Evolutionary conservation across 352 stramenopile species (phyloP), one percentile per base, ranked within the genome.

Genomic region (Pythium catenulatum): DNA sequence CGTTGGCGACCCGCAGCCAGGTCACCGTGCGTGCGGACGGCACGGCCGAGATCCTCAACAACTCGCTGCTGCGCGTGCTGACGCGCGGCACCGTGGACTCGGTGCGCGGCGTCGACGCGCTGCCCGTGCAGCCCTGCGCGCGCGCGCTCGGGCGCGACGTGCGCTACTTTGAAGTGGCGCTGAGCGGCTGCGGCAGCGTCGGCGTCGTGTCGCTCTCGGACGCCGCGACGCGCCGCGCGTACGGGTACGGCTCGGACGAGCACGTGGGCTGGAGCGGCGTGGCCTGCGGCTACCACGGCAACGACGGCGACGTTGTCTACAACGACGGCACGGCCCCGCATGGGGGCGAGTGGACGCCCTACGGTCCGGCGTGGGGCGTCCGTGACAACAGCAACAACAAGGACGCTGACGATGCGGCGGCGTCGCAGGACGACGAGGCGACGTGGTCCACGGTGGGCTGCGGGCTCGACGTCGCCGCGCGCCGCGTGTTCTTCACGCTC

Each of bases 251-350:
- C 39, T 97, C 94, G 43, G 93, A 94, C 74, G 94, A 96, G 52
- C 94, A 97, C 87, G 88, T 98, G 32, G 95, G 95, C 83, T 97
- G 94, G 94, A 96, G 95, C 85, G 91, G 92, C 72, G 79, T 97
- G 39, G 96, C 94, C 17, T 97, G 96, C 79, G 95, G 93, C 65
- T 98, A 97, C 92, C 95, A 98, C 81, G 93, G 93, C 80, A 97
- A 97, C 79, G 94, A 97, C 83, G 95, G 95, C 59, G 94, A 97
- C 86, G 97, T 98, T 82, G 94, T 97, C 32, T 96, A 92, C 65
- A 97, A 98, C 79, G 91, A 96, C 82, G 95, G 95, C 32, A 80
- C 91, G 11, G 93, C 91, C 48, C 75, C 86, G 50, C 97, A 96
- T 85, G 94, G 94, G 66, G 95, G 94, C 9, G 92, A 95, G 75